These are phyloP conservation scores for Selaginella tamariscina DNA, from an alignment of 75 land plant species.

Conservation along the genomic window DNA sequence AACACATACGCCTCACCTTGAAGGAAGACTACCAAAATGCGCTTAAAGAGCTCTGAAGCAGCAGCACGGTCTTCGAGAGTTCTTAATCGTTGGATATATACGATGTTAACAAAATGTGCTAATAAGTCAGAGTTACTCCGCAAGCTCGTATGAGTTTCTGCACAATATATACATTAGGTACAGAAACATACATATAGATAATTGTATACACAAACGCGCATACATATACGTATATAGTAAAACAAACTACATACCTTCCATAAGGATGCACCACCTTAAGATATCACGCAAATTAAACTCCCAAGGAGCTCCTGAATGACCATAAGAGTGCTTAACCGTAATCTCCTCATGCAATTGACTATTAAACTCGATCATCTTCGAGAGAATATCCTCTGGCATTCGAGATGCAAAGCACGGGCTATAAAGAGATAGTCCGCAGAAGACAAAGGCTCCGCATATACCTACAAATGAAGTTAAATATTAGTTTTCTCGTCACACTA, in stretches of 20 bases:
- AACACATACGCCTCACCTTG: too few species aligned
- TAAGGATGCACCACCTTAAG: conserved; percentile 66
- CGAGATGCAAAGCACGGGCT: conserved; percentile 56
- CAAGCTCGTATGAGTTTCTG: background rate
- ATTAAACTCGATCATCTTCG: conserved; percentile 63
- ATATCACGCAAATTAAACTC: conserved; percentile 98
- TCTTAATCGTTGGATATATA: conserved; percentile 90
- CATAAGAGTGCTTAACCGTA: conserved; percentile 64
- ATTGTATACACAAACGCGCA: too few species aligned
- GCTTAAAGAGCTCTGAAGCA: conserved; percentile 57
- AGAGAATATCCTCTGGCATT: conserved; percentile 38
- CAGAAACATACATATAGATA: too few species aligned
- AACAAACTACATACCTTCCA: conserved; percentile 35
- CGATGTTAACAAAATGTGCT: conserved; percentile 37
- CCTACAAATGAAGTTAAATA: conserved; percentile 34
- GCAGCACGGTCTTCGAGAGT: conserved; percentile 49
- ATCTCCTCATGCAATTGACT: conserved; percentile 55
- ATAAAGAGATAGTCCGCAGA: conserved; percentile 75
- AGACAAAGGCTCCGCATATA: conserved; percentile 67
- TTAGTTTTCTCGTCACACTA: too few species aligned
- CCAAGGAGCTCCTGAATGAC: conserved; percentile 91
- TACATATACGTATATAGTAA: background rate
- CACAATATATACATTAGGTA: background rate
- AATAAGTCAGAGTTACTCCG: background rate
- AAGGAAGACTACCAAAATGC: conserved; percentile 32